Base-by-base conservation (phyloP, 2,329 filamentous ascomycete genomes). In the Fusarium algeriense region DNA sequence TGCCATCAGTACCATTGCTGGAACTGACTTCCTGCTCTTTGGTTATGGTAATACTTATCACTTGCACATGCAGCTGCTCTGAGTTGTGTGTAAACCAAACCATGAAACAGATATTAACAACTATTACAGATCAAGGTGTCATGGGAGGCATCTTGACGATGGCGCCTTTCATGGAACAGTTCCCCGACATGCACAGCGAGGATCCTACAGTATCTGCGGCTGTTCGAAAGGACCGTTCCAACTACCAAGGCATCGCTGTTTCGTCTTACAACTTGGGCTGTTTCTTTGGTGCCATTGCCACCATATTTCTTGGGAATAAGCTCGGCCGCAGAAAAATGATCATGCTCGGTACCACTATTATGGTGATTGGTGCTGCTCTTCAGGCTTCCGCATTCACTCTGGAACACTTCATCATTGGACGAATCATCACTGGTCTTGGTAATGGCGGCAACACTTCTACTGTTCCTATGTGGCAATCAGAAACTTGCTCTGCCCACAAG, bases 91-190 rank as follows among this genome's bases (percentile, higher is more conserved):
- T 14, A 41, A 19, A 13, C 8, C 32, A 26, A 19, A 12, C 14
- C 26, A 49, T 40, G 30, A 11, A 40, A 30, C 12, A 30, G 20
- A 19, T n/a, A n/a, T 44, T 62, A 28, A 73, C 10, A 17, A 3
- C 32, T 43, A 7, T 20, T 19, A 38, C 86, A 90, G 92, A 93
- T 79, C 91, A 92, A 80, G 90, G 92, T 77, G 91, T 93, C 13
- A 94, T 93, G 86, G 92, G 91, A 48, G 90, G 90, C 61, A 89
- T 95, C 70, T 83, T 95, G 61, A 93, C 91, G 6, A 86, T 95
- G 13, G 81, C 83, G 32, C 81, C 88, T 72, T 91, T 91, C 77
- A 83, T 90, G 20, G 64, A 76, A 3, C 88, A 86, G 75, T 91
- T 91, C 79, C 80, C 88, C 41, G 87, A 86, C 7, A 83, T 73